Evolutionary conservation across 1,139 yeast species (phyloP), one percentile per base, ranked within the genome.

Genomic region (Sugiyamaella grinbergsii): DNA sequence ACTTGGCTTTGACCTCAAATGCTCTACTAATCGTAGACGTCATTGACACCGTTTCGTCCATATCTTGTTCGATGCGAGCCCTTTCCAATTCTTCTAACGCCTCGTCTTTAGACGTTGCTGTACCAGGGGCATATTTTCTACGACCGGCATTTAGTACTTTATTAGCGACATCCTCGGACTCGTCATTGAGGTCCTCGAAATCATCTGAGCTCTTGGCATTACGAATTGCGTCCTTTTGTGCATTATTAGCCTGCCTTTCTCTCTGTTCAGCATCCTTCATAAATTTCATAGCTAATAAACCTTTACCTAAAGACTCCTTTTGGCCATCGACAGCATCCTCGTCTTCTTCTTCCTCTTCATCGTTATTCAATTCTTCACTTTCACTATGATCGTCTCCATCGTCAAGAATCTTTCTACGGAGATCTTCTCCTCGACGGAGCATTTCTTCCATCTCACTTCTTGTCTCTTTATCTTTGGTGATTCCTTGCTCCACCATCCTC

Each of bases 361-460:
- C 79, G 15, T 70, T 71, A 20, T 68, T 69, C 15, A 64, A 57
- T 61, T 80, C 83, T 44, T 79, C 66, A 58, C 83, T 87, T 15
- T 79, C 73, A 32, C 69, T 71, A 34, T 79, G 78, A 50, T 75
- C 80, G 47, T 77, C 82, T 23, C 80, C 82, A 51, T 75, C 76
- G 24, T 94, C 97, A 52, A 85, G 69, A 58, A 91, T 88, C 63
- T 85, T 88, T 43, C 81, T 72, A 53, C 86, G 80, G 52, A 93
- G 75, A 51, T 78, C 76, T 62, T 91, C 96, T 42, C 96, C 95
- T 62, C 86, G 87, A 62, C 89, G 78, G 55, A 91, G 73, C 96
- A 90, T 91, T 63, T 89, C 97, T 69, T 91, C 98, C 75, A 93
- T 79, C 63, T 93, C 98, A 8, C 81, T 85, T 63, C 98, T 78